Conservation (phyloP, 2,329 filamentous ascomycete species). For the Aureobasidium sp. region DNA sequence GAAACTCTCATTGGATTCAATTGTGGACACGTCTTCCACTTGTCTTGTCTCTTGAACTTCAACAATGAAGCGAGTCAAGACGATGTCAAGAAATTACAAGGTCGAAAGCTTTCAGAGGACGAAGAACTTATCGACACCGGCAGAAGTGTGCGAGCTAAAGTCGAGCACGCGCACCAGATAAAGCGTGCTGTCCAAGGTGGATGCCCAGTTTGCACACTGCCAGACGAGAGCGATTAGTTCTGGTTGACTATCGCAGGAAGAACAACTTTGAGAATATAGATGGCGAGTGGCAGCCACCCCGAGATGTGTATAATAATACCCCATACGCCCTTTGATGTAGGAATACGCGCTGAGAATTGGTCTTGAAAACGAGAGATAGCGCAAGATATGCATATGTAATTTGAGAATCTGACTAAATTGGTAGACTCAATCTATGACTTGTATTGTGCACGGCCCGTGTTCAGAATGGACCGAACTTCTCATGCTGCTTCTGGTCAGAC, state of each 20-base stretch:
- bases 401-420: neutral
- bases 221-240: slow-evolving; percentile 12
- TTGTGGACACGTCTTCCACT: slow-evolving; percentile 75
- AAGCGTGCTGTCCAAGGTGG: slow-evolving; percentile 53
- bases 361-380: neutral
- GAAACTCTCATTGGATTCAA: slow-evolving; percentile 74
- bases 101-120: slow-evolving; percentile 35
- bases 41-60: slow-evolving; percentile 58
- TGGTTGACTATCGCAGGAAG: too few relatives aligned
- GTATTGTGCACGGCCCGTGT: neutral
- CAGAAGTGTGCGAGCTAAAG: slow-evolving; percentile 73
- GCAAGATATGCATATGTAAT: neutral
- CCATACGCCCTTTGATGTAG: neutral
- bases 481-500: neutral
- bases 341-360: neutral
- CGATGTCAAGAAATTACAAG: slow-evolving; percentile 39
- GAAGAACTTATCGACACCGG: slow-evolving; percentile 29
- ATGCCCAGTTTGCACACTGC: slow-evolving; percentile 22
- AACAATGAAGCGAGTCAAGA: slow-evolving; percentile 33
- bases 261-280: neutral
- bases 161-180: slow-evolving; percentile 74
- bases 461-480: neutral
- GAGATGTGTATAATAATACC: slow-evolving; percentile 2
- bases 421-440: neutral
- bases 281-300: neutral